A percentile compares a stretch with the other conserved stretches of the same genome.
Evolutionary conservation across 164 flowering plant species (phyloP).

Genomic region (Annona cherimola): DNA sequence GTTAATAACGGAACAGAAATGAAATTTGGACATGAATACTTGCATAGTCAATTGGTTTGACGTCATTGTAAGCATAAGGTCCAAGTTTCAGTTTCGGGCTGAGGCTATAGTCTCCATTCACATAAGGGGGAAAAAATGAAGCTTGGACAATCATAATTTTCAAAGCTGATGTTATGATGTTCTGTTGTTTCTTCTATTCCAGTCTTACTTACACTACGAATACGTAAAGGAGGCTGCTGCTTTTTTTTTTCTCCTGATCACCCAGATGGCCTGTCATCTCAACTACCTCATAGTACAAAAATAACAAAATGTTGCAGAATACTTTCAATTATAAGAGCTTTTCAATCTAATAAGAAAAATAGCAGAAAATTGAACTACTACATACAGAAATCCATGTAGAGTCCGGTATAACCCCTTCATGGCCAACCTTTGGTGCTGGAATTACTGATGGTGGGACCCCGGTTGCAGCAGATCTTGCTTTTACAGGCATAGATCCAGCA

Average conservation of each 20-base stretch:
- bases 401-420: constrained; percentile 44
- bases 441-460: constrained; percentile 38
- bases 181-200: no score
- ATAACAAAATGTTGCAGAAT: neutral
- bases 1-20: neutral
- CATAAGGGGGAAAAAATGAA: no score
- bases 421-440: constrained; percentile 30
- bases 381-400: constrained; percentile 62
- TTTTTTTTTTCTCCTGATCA: no score
- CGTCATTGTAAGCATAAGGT: no score
- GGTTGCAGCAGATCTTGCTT: constrained; percentile 44
- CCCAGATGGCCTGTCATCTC: no score
- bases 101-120: no score
- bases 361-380: neutral
- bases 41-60: no score
- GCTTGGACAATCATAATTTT: neutral
- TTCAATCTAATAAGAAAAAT: neutral
- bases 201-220: no score
- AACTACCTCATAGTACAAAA: neutral
- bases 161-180: neutral
- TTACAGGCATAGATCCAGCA: constrained; percentile 40
- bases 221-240: no score
- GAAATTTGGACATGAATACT: no score
- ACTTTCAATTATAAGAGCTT: neutral
- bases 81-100: no score